Conservation (phyloP, 192 early-diverging fungal genomes). For the Coemansia sp. region DNA sequence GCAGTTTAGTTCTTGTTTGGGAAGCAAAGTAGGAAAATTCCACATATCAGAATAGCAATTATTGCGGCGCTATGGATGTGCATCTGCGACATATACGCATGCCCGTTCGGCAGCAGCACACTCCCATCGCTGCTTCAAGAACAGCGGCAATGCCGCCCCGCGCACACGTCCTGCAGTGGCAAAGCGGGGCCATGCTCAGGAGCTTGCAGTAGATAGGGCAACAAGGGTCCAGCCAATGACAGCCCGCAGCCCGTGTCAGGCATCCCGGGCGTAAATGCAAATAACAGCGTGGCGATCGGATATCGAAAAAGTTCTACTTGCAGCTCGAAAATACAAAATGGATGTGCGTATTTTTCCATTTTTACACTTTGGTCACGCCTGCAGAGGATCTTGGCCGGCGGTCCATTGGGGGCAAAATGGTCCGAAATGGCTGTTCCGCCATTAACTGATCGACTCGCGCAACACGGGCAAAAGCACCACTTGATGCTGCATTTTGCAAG, state of each 20-base stretch:
- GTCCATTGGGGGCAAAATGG: background rate
- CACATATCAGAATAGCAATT: background rate
- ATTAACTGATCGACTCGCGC: background rate
- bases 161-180: background rate
- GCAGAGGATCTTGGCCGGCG: slow-evolving; percentile 1
- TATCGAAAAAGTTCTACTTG: slow-evolving; percentile 5
- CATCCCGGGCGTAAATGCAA: background rate
- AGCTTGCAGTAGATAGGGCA: background rate
- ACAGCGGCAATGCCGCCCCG: slow-evolving; percentile 6
- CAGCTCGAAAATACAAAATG: background rate
- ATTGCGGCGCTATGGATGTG: background rate
- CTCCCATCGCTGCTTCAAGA: background rate
- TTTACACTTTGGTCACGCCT: background rate
- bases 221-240: slow-evolving; percentile 6
- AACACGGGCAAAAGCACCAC: background rate
- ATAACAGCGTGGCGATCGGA: slow-evolving; percentile 17
- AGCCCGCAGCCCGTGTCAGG: background rate
- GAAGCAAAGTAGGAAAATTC: background rate
- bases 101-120: background rate
- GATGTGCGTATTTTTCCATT: slow-evolving; percentile 6
- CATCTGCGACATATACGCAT: background rate
- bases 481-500: background rate
- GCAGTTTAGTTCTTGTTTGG: too few relatives aligned
- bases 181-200: background rate
- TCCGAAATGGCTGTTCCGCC: background rate